Conservation (phyloP, 2,329 filamentous ascomycete genomes). For the Penicillium aurantiogriseum region DNA sequence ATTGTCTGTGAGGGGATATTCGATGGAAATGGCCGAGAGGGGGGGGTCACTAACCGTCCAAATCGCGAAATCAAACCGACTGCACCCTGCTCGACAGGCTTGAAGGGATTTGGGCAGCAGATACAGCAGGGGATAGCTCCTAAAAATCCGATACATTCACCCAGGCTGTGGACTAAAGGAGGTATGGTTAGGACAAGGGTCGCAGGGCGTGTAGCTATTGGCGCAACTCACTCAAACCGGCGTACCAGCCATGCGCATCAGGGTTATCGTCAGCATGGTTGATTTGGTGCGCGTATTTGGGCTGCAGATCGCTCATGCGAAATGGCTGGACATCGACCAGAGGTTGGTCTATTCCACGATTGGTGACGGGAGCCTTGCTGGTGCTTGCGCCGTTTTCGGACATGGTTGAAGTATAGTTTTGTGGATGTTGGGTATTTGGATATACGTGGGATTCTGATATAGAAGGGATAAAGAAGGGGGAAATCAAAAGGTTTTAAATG, state of each 20-base stretch:
- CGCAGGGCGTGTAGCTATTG: not conserved
- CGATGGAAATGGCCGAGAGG: too few species aligned
- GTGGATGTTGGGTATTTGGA: not conserved
- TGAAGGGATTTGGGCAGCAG: slow-evolving; percentile 92
- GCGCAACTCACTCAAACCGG: slow-evolving; percentile 67
- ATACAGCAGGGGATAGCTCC: slow-evolving; percentile 91
- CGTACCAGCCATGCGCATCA: slow-evolving; percentile 82
- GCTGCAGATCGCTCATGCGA: slow-evolving; percentile 77
- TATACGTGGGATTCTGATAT: not conserved
- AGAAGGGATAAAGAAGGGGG: not conserved
- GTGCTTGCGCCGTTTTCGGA: slow-evolving; percentile 29
- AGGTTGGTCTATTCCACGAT: slow-evolving; percentile 33
- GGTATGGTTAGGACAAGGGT: not conserved
- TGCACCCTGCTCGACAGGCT: slow-evolving; percentile 85
- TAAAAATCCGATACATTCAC: slow-evolving; percentile 69
- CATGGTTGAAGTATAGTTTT: slow-evolving; percentile 21
- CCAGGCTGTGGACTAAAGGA: slow-evolving; percentile 66
- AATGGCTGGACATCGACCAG: slow-evolving; percentile 76
- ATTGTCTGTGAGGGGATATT: slow-evolving; percentile 3
- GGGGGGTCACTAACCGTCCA: slow-evolving; percentile 52
- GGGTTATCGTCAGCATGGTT: slow-evolving; percentile 63
- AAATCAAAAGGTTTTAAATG: slow-evolving; percentile 1
- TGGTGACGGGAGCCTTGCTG: slow-evolving; percentile 35
- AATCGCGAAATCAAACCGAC: slow-evolving; percentile 96
- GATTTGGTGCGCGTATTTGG: slow-evolving; percentile 70